Evolutionary conservation across 192 early-diverging fungal genomes (phyloP), one percentile per base, ranked within the genome.

Genomic region (Backusella liffmaniae): DNA sequence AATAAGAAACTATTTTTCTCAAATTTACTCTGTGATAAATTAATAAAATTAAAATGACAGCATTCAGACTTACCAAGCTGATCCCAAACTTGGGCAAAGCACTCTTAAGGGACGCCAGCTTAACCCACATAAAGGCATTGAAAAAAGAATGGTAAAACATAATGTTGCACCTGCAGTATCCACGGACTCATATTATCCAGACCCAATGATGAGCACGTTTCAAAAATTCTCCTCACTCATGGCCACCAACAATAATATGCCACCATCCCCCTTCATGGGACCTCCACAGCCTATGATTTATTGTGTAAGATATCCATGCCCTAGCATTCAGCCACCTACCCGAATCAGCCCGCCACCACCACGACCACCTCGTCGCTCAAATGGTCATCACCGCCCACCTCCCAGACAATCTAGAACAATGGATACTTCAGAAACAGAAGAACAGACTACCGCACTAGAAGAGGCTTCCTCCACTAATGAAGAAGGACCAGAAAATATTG

Each of bases 141-240:
- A 21, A 69, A 69, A 69, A 69, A 69, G 30, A 67, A 32, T 67
- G 66, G 66, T 36, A 21, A 21, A 69, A 7, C n/a, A 41, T 35
- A 62, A 59, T 26, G 26, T 29, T 62, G 21, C 26, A 62, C 56
- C 56, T 62, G 56, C 21, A 62, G 56, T 62, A 29, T 62, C 56
- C 26, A 62, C 56, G 0, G 56, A 62, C 9, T 23, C 56, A 62
- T 62, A 62, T 29, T 23, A 62, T 0, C 56, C 23, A 29, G 56
- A 62, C 23, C 2, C 21, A 26, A 29, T 26, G 56, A 29, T 29
- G 26, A 62, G 12, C 26, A 23, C 23, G 23, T 62, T 62, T 62
- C 23, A 23, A 12, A 23, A 29, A 62, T 62, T 62, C 56, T 62
- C 56, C 9, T 62, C 56, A 10, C 26, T 62, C 26, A 62, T 62